Evolutionary conservation across 306 rosid species (phyloP).

Genomic region (Heteromeles arbutifolia): DNA sequence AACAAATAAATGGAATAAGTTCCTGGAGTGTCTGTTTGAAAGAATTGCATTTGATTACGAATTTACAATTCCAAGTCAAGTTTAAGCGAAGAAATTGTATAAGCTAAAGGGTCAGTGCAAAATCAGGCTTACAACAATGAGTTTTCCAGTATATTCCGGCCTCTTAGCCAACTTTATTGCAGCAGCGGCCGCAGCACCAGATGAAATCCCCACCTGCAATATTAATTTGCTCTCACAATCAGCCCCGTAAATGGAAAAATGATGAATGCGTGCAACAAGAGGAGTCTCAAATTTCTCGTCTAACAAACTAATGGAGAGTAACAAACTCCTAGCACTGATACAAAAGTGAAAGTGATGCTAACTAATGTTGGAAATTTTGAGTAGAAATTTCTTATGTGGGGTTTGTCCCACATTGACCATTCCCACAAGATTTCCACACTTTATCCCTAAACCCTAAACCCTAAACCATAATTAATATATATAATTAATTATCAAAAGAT

Average conservation of each 20-base stretch:
- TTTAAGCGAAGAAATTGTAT: background rate
- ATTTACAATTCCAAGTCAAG: background rate
- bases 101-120: background rate
- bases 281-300: background rate
- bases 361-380: too few relatives aligned
- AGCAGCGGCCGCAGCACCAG: constrained; percentile 78
- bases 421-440: too few relatives aligned
- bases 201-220: constrained; percentile 72
- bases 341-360: background rate
- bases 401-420: too few relatives aligned
- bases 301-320: background rate
- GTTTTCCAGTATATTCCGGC: constrained; percentile 72
- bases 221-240: too few relatives aligned
- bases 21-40: background rate
- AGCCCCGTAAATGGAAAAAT: too few relatives aligned
- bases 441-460: too few relatives aligned
- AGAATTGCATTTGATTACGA: background rate
- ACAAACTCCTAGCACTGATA: background rate
- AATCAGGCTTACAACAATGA: constrained; percentile 48
- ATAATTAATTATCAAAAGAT: too few relatives aligned
- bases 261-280: too few relatives aligned
- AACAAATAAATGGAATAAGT: background rate
- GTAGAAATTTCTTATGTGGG: too few relatives aligned
- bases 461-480: too few relatives aligned
- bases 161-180: constrained; percentile 62